Base-by-base conservation (phyloP, 495 filamentous ascomycete genomes). In the Neurospora sp. region DNA sequence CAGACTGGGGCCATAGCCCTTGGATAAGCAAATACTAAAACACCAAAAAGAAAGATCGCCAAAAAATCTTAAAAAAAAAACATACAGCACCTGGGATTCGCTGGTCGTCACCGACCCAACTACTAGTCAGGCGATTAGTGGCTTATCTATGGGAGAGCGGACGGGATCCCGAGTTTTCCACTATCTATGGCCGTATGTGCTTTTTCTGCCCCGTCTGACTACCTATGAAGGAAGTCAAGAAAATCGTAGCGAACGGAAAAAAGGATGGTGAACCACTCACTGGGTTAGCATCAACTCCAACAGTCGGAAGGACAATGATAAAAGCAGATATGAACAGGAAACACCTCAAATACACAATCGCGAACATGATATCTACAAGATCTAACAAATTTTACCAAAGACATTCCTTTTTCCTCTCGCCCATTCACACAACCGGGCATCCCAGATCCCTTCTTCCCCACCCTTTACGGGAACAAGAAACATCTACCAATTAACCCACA, bases 401-500 rank as follows among this genome's bases (percentile, higher is more conserved):
- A 45, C 24, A 28, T n/a, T 9, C 19, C 7, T 43, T 10, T 2
- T n/a, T 2, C 13, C 3, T 24, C 5, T 11, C 34, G 4, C 36
- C 3, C 36, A 24, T 69, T n/a, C n/a, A n/a, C n/a, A n/a, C n/a
- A n/a, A n/a, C n/a, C n/a, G n/a, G n/a, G n/a, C n/a, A n/a, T n/a
- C 9, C 28, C 39, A 40, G 39, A 38, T 59, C 15, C 34, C 37
- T 71, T 42, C 39, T 34, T 70, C 31, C 66, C 0, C 40, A 42
- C 15, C 1, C 40, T 5, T 19, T 5, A 45, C 28, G 40, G 24
- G 28, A 24, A 40, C 28, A 37, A n/a, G 34, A 40, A n/a, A 39
- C 42, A 7, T 21, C 89, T 82, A 98, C 93, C 94, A 98, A 71
- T 88, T 88, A 85, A 96, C 91, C 96, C 96, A 99, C 6, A 98